Evolutionary conservation across 345 rosid genomes (phyloP).

Genomic region (Eucalyptus leucophloia): DNA sequence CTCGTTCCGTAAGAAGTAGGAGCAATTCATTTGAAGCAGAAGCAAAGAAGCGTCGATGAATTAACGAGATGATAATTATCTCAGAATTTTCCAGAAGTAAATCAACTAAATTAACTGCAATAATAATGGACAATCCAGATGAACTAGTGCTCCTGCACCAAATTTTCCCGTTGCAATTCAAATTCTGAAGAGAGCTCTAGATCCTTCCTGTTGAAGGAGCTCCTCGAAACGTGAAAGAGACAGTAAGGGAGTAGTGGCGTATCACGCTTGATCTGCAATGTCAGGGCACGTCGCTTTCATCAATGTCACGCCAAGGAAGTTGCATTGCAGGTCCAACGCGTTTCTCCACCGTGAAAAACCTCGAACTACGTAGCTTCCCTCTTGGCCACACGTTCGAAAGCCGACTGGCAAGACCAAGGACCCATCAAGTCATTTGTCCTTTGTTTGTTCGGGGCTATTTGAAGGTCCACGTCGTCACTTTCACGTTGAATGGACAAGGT

Average conservation of each 20-base stretch:
- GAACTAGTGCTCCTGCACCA: neutral
- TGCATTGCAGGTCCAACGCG: neutral
- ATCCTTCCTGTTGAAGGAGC: neutral
- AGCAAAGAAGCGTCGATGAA: neutral
- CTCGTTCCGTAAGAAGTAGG: neutral
- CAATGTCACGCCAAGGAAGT: neutral
- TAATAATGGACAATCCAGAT: neutral
- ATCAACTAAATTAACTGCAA: neutral
- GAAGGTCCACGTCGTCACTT: neutral
- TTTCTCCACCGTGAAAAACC: neutral
- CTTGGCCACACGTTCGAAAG: neutral
- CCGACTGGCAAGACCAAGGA: neutral
- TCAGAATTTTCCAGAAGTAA: neutral
- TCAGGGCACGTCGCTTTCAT: neutral
- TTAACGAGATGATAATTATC: neutral
- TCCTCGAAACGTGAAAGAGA: neutral
- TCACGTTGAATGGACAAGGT: neutral
- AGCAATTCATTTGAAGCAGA: neutral
- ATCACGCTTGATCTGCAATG: neutral
- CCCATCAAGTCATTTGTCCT: neutral
- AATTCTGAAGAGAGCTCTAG: neutral
- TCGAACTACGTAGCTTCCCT: neutral
- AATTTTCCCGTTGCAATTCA: neutral
- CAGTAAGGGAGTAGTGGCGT: neutral
- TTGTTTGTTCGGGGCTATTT: neutral